Evolutionary conservation across 2,329 filamentous ascomycete genomes (phyloP), one percentile per base, ranked within the genome.

Genomic region (Ophiostoma perfectum): DNA sequence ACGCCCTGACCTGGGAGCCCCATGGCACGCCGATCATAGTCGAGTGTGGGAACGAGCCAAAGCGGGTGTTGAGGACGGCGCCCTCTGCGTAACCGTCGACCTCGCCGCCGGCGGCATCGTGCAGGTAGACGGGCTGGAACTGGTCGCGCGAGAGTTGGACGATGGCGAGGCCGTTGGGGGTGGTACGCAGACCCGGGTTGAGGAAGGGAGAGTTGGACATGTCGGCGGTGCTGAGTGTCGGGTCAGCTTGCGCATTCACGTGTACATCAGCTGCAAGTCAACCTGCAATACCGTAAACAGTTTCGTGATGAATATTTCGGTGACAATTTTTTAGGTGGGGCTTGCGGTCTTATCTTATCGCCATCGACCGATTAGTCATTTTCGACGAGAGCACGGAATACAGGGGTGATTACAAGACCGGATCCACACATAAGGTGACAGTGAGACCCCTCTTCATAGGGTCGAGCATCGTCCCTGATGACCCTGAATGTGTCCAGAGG

Each of bases 1-100:
- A 97, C 7, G 95, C 95, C 64, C 92, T 85, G 36, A 98, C 88
- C 77, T 98, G 95, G 6, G 91, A 92, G 41, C 95, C 95, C 94
- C 94, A 98, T 58, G 91, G 90, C 67, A 93, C 82, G 5, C 87
- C 83, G 68, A 97, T 84, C 63, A 94, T 79, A 0, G 91, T 93
- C 11, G 86, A 90, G 76, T 94, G 91, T 0, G 91, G 91, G 70
- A 93, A 94, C 0, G 93, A 97, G 65, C 95, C 95, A 75, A 97
- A 99, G 62, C 93, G 88, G 1, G 94, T 99, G 79, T 97, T 98
- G 67, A 93, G 87, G 2, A 92, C 90, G 64, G 88, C 88, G 47
- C 90, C 90, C 76, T 93, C 90, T 42, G 86, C 85, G 74, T 93
- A 93, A 70, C 90, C 90, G 75, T 88, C 85, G 71, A 89, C 83